A percentile compares a stretch with the other conserved stretches of the same genome.
Conservation (phyloP, 192 early-diverging fungal genomes). For the Umbelopsis vinacea region DNA sequence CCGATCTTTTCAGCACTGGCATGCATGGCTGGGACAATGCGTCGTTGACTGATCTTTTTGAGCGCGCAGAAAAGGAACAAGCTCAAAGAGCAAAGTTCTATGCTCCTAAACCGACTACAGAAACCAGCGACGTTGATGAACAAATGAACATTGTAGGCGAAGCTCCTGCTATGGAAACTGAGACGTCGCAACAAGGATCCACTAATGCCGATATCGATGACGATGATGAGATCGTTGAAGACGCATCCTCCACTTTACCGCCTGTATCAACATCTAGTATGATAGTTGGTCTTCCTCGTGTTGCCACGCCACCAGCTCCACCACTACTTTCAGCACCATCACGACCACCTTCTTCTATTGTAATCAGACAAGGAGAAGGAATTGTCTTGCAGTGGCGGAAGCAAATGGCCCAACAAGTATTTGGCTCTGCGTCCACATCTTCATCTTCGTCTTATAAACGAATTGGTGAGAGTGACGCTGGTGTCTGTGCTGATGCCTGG, state of each 20-base stretch:
- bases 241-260: slow-evolving; percentile 6
- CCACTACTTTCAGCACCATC: background rate
- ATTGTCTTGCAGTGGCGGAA: slow-evolving; percentile 24
- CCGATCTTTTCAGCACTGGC: slow-evolving; percentile 17
- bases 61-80: slow-evolving; percentile 11
- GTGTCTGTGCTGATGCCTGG: slow-evolving; percentile 26
- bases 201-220: background rate
- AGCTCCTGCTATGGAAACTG: background rate
- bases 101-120: background rate
- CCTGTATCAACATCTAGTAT: background rate
- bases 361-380: slow-evolving; percentile 40
- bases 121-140: background rate
- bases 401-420: slow-evolving; percentile 26
- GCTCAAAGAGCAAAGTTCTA: background rate
- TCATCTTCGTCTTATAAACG: background rate
- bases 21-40: background rate
- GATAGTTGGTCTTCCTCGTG: background rate
- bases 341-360: background rate
- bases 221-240: slow-evolving; percentile 30
- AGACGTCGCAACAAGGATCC: background rate
- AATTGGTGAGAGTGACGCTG: slow-evolving; percentile 1
- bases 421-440: slow-evolving; percentile 22
- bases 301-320: background rate
- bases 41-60: slow-evolving; percentile 20
- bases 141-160: background rate